Conservation (phyloP, 331 rosid species). For the Rosa hybrid region DNA sequence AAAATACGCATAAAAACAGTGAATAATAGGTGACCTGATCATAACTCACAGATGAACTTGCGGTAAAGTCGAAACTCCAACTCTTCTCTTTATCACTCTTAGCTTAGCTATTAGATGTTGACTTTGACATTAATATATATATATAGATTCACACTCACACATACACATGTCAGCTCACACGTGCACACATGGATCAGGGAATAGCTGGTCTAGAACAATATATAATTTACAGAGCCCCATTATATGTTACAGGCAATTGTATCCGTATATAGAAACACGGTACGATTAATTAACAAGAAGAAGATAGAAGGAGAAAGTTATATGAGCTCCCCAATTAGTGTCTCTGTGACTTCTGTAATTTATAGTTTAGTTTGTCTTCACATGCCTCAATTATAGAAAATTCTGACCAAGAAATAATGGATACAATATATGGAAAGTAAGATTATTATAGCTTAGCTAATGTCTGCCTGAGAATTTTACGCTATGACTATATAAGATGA, state of each 20-base stretch:
- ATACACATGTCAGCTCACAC: constrained; percentile 2
- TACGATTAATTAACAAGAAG: not conserved
- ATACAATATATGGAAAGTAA: not conserved
- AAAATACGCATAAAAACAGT: too few relatives aligned
- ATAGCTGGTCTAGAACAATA: not conserved
- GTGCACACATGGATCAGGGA: not conserved
- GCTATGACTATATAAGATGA: not conserved
- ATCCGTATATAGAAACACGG: not conserved
- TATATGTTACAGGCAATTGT: not conserved
- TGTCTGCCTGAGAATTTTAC: not conserved
- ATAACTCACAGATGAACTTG: too few relatives aligned
- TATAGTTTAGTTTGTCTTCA: not conserved
- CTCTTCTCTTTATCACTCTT: not conserved
- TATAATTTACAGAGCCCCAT: not conserved
- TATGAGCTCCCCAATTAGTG: not conserved
- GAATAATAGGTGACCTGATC: too few relatives aligned
- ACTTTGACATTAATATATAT: not conserved
- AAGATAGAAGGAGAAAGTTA: not conserved
- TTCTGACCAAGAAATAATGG: not conserved
- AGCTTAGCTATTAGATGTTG: not conserved
- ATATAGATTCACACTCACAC: too few relatives aligned
- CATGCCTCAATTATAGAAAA: not conserved
- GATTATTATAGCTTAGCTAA: not conserved
- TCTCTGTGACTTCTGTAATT: not conserved
- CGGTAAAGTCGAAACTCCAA: not conserved